Evolutionary conservation across 2,329 filamentous ascomycete genomes (phyloP).

Genomic region (Podosphaera aphanis): DNA sequence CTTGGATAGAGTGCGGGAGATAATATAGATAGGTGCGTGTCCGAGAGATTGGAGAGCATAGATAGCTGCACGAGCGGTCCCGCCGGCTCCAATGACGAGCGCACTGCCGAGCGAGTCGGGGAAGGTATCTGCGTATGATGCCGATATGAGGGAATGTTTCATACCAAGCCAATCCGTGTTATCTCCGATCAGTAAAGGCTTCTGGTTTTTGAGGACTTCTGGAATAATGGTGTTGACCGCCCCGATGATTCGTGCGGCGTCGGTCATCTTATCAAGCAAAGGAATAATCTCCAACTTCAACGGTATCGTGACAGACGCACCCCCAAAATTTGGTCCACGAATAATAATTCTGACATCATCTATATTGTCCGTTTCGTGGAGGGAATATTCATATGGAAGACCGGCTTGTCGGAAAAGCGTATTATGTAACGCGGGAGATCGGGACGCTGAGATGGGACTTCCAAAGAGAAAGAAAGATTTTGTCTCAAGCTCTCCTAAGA

Average conservation of each 20-base stretch:
- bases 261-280: constrained; percentile 55
- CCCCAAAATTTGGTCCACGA: constrained; percentile 53
- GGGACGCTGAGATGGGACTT: constrained; percentile 56
- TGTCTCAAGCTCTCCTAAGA: constrained; percentile 55
- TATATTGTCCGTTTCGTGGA: constrained; percentile 48
- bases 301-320: constrained; percentile 86
- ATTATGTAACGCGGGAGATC: constrained; percentile 80
- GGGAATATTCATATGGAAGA: constrained; percentile 61
- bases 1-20: constrained; percentile 52
- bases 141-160: constrained; percentile 39
- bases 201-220: constrained; percentile 17
- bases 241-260: constrained; percentile 61
- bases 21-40: constrained; percentile 66
- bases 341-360: constrained; percentile 41
- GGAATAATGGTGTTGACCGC: constrained; percentile 87
- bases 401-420: constrained; percentile 53
- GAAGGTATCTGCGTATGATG: constrained; percentile 5
- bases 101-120: constrained; percentile 24
- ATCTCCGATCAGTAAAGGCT: constrained; percentile 44
- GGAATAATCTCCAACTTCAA: constrained; percentile 75
- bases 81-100: constrained; percentile 74
- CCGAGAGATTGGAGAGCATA: constrained; percentile 68
- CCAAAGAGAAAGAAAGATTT: constrained; percentile 76
- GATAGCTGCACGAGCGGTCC: constrained; percentile 76
- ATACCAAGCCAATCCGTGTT: constrained; percentile 97